Evolutionary conservation across 106 monocot genomes (phyloP), one percentile per base, ranked within the genome.

Genomic region (Cymbidium sinense): DNA sequence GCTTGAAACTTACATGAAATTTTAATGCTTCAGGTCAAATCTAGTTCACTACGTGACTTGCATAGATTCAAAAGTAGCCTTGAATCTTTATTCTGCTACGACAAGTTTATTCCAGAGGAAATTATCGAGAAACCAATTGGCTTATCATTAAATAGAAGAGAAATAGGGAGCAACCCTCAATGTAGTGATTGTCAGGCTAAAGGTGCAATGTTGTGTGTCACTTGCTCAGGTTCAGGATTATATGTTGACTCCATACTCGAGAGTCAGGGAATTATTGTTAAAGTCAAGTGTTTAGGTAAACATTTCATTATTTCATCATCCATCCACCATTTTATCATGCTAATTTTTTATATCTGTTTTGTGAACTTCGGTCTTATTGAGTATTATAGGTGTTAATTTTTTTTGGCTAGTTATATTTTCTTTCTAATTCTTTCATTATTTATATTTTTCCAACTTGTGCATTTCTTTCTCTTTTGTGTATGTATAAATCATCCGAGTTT

Each of bases 191-290:
- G 98, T 77, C 52, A 89, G 80, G 77, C 74, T 36, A 98, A 92
- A 86, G 94, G 98, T 74, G 92, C 81, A 37, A 81, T 85, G 0
- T 55, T 99, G 11, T 99, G 98, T 75, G 76, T 84, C 34, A 99
- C 98, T 69, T 99, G 98, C 78, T 84, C 90, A 8, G 98, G 98
- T 75, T 99, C 94, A 43, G 98, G 98, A 55, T 88, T 99, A 76
- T 99, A 99, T 78, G 81, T 93, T 70, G 98, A 99, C 71, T 88
- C 94, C 28, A 99, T 99, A 77, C 58, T 99, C 75, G 98, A 99
- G 83, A 90, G 94, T 52, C 98, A 95, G 72, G 98, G 98, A 72
- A 83, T 95, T 78, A 87, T 99, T 79, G 98, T 99, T 13, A 94
- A 99, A 85, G 94, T 99, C 55, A 83, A 87, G 76, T 99, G 94